Conservation (phyloP, 2,329 filamentous ascomycete species). For the Diaporthe destruens region DNA sequence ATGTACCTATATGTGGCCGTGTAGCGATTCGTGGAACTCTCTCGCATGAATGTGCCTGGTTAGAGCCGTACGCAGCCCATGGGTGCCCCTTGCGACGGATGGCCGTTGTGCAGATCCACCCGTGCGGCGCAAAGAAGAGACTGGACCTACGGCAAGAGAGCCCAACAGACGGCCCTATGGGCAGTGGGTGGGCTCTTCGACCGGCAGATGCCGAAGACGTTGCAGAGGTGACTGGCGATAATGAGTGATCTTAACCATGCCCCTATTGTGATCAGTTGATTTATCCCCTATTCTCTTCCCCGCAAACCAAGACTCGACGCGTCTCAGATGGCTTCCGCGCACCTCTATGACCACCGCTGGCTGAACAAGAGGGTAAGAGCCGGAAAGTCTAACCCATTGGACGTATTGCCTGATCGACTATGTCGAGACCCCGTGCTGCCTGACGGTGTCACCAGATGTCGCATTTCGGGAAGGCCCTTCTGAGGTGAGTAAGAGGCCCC, state of each 20-base stretch:
- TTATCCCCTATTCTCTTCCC: slow-evolving; percentile 3
- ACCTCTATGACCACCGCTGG: not conserved
- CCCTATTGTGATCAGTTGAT: slow-evolving; percentile 8
- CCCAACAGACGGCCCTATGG: not conserved
- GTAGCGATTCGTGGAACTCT: slow-evolving; percentile 27
- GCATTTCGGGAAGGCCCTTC: slow-evolving; percentile 30
- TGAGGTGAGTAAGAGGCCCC: slow-evolving; percentile 11
- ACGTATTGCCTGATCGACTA: slow-evolving; percentile 26
- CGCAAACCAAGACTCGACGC: slow-evolving; percentile 31
- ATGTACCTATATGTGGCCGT: slow-evolving; percentile 16
- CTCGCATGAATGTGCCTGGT: slow-evolving; percentile 37
- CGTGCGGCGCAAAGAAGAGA: not conserved
- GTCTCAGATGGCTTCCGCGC: slow-evolving; percentile 35
- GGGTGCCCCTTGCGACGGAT: slow-evolving; percentile 28
- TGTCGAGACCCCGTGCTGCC: slow-evolving; percentile 25
- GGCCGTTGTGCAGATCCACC: slow-evolving; percentile 33
- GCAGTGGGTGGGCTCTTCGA: not conserved
- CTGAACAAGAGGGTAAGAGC: not conserved
- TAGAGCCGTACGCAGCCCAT: slow-evolving; percentile 21
- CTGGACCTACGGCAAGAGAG: slow-evolving; percentile 1
- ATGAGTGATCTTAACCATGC: not conserved
- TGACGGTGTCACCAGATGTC: slow-evolving; percentile 31
- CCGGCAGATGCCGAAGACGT: slow-evolving; percentile 26
- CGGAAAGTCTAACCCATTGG: slow-evolving; percentile 32
- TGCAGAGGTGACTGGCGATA: slow-evolving; percentile 4